Conservation (phyloP, 2,329 filamentous ascomycete species). For the Rugonectria rugulosa region DNA sequence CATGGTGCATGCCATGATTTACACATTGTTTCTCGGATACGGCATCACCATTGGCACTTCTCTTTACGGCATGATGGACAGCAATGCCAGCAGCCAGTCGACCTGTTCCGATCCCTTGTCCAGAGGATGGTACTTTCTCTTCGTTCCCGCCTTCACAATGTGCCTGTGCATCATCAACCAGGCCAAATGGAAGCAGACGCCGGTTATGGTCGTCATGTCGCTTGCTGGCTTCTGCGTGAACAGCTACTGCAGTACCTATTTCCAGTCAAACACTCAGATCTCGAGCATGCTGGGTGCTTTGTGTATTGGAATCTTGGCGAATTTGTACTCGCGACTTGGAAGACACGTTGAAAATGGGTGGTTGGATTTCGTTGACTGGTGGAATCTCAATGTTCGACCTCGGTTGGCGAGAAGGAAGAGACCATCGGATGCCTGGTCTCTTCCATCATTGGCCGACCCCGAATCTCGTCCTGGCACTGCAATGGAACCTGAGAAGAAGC, state of each 20-base stretch:
- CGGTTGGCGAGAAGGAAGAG: conserved; percentile 43
- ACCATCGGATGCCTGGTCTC: conserved; percentile 42
- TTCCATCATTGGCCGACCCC: conserved; percentile 41
- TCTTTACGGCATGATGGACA: conserved; percentile 70
- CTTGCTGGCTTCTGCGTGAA: conserved; percentile 78
- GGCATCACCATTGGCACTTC: conserved; percentile 75
- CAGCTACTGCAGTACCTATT: conserved; percentile 72
- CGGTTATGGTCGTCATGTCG: conserved; percentile 78
- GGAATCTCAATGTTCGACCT: conserved; percentile 54
- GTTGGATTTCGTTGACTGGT: conserved; percentile 57
- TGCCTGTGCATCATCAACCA: conserved; percentile 83
- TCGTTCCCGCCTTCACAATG: conserved; percentile 77
- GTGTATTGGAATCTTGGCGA: conserved; percentile 78
- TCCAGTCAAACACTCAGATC: conserved; percentile 75
- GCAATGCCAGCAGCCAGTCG: conserved; percentile 55
- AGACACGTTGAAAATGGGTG: conserved; percentile 63
- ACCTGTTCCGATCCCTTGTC: conserved; percentile 55
- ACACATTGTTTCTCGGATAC: conserved; percentile 77
- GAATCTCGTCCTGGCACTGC: conserved; percentile 41
- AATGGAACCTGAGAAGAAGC: conserved; percentile 38
- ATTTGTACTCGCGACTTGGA: conserved; percentile 77
- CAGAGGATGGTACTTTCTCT: conserved; percentile 67
- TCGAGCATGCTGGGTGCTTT: conserved; percentile 81
- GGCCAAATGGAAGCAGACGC: conserved; percentile 79
- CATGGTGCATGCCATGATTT: conserved; percentile 79